Percentiles rank a stretch among this genome's conserved stretches.
phyloP scores from a whole-genome alignment of 2,329 filamentous ascomycete species.

The Hypoxylon sp. region DNA sequence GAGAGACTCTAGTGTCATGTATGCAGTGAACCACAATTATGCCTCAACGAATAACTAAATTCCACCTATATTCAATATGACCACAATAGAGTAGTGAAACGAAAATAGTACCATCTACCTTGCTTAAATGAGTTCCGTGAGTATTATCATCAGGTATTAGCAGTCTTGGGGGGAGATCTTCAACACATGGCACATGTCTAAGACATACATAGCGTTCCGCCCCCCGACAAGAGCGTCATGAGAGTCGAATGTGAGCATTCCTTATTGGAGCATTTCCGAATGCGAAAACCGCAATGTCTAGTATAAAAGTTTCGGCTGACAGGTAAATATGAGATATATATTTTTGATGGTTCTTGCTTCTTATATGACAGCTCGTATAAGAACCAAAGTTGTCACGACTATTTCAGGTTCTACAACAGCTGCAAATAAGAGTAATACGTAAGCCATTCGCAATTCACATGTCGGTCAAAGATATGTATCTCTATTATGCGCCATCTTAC shows the following conservation, averaged over 20 bases:
- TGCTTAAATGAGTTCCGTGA: not conserved
- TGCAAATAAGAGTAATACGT: conserved; percentile 15
- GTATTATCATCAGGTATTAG: not conserved
- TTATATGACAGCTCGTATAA: not conserved
- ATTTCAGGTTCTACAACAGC: conserved; percentile 2
- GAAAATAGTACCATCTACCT: not conserved
- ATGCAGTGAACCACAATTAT: not conserved
- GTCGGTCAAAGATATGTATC: conserved; percentile 15
- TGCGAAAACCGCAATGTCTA: conserved; percentile 10
- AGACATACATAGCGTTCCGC: conserved; percentile 19
- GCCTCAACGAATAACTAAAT: not conserved
- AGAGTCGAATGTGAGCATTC: conserved; percentile 17
- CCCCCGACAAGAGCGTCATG: conserved; percentile 8
- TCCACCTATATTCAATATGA: not conserved
- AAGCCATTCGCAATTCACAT: conserved; percentile 18
- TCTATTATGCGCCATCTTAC: conserved; percentile 4
- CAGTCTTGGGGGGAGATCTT: conserved; percentile 6
- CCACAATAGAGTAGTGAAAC: not conserved
- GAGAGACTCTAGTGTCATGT: not conserved
- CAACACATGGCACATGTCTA: conserved; percentile 33
- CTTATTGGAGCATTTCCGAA: conserved; percentile 19
- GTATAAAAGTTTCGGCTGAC: not conserved
- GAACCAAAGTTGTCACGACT: not conserved
- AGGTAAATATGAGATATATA: not conserved
- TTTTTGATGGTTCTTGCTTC: not conserved